phyloP scores from a whole-genome alignment of 1,139 yeast species.

The Blastobotrys indianensis region DNA sequence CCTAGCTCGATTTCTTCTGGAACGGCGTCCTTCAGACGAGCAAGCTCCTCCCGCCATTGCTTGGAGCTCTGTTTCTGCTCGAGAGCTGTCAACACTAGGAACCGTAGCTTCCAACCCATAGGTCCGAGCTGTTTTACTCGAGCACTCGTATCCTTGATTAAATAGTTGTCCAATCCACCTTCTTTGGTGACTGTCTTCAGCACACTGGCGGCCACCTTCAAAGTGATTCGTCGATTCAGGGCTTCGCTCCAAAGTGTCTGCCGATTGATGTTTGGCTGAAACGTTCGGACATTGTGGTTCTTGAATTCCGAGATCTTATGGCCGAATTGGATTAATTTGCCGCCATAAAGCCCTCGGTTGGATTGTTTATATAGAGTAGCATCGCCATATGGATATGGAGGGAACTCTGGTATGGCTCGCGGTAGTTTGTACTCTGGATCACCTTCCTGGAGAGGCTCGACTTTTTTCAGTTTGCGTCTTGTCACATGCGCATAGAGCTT shows the following conservation, averaged over 20 bases:
- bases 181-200: conserved; percentile 81
- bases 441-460: conserved; percentile 28
- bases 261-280: conserved; percentile 74
- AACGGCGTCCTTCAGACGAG: too few species aligned
- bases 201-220: conserved; percentile 74
- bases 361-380: conserved; percentile 74
- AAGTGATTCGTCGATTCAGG: conserved; percentile 47
- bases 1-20: too few species aligned
- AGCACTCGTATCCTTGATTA: conserved; percentile 80
- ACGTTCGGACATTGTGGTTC: conserved; percentile 69
- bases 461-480: conserved; percentile 28
- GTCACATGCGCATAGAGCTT: conserved; percentile 30
- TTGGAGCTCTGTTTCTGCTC: conserved; percentile 32
- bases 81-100: conserved; percentile 47
- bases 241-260: conserved; percentile 82
- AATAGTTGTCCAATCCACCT: conserved; percentile 88
- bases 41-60: conserved; percentile 2
- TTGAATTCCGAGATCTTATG: conserved; percentile 71
- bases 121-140: conserved; percentile 90
- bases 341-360: conserved; percentile 86
- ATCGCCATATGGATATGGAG: conserved; percentile 80
- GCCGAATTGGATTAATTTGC: conserved; percentile 72
- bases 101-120: conserved; percentile 84
- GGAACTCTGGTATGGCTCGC: conserved; percentile 38
- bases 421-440: conserved; percentile 30